phyloP scores from a whole-genome alignment of 1,139 yeast genomes.

The Debaryomyces robertsiae region DNA sequence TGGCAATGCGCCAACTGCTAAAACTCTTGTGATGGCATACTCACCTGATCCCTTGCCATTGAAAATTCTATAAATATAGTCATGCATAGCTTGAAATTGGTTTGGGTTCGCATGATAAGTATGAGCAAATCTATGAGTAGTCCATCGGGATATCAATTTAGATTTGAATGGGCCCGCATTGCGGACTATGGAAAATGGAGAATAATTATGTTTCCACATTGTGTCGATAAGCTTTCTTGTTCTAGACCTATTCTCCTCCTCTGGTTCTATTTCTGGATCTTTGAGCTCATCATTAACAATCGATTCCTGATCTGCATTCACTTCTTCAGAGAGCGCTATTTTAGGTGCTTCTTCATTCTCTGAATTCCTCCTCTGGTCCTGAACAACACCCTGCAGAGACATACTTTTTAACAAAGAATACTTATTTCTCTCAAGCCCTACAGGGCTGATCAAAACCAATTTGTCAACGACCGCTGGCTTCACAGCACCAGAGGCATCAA shows the following conservation, averaged over 20 bases:
- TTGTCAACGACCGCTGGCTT: slow-evolving; percentile 35
- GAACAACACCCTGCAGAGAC: slow-evolving; percentile 20
- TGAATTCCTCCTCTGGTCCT: slow-evolving; percentile 14
- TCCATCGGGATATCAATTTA: slow-evolving; percentile 43
- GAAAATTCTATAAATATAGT: slow-evolving; percentile 45
- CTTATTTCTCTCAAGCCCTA: slow-evolving; percentile 45
- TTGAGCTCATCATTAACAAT: slow-evolving; percentile 20
- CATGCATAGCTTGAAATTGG: slow-evolving; percentile 39
- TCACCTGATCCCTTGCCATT: slow-evolving; percentile 50
- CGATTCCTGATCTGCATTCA: slow-evolving; percentile 33
- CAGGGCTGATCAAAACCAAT: slow-evolving; percentile 48
- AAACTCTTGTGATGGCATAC: slow-evolving; percentile 45
- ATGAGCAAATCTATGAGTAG: slow-evolving; percentile 43
- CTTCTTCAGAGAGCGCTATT: slow-evolving; percentile 25
- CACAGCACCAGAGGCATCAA: slow-evolving; percentile 26
- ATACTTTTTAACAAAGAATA: slow-evolving; percentile 31
- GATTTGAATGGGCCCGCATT: slow-evolving; percentile 41
- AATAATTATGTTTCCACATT: slow-evolving; percentile 42
- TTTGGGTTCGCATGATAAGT: slow-evolving; percentile 32
- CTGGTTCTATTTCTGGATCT: slow-evolving; percentile 13
- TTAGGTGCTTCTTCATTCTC: slow-evolving; percentile 21
- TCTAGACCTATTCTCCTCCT: slow-evolving; percentile 18
- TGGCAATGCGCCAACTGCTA: slow-evolving; percentile 44
- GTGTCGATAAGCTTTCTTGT: slow-evolving; percentile 27
- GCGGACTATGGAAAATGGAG: slow-evolving; percentile 43